Base-by-base conservation (phyloP, 2,329 filamentous ascomycete genomes). In the Capronia americana region DNA sequence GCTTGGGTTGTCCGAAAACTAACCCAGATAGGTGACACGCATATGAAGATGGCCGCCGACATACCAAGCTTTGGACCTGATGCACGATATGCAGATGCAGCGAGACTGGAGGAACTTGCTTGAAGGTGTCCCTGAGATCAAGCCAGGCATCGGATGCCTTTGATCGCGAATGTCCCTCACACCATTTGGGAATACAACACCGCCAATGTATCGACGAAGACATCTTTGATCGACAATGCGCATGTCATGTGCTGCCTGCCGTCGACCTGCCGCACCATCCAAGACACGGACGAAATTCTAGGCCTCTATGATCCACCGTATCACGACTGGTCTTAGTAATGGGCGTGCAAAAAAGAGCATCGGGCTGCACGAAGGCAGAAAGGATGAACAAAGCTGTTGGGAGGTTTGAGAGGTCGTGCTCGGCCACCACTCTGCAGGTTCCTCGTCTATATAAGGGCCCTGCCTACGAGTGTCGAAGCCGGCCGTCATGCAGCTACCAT, bases 11-110 rank as follows among this genome's bases (percentile, higher is more conserved):
- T 71, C 12, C 58, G 55, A 12, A 70, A 70, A 50, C 61, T 73
- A 12, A 61, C 32, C 5, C 41, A 69, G 24, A 72, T 73, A 26
- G 71, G 72, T 8, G 62, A 67, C 20, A 71, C 65, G 8, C 70
- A 70, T 34, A 71, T 73, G 66, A 70, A 63, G 28, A 73, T 73
- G 69, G 72, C 72, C 10, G 65, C 66, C 17, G 69, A 73, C 23
- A 66, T 72, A 38, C 65, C 68, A 0, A 28, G 1, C 30, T 61
- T 61, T 26, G 58, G 54, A 8, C 57, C 57, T 11, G 41, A 30
- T 34, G 5, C 44, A 7, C n/a, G n/a, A 11, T 6, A 46, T 50
- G 7, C 24, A 50, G 57, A 14, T 34, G 7, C 14, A n/a, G 17
- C 32, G 12, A n/a, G 26, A 12, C 30, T 32, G 57, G 20, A 23